Conservation (phyloP, 208 protist species). For the Leishmania mexicana region DNA sequence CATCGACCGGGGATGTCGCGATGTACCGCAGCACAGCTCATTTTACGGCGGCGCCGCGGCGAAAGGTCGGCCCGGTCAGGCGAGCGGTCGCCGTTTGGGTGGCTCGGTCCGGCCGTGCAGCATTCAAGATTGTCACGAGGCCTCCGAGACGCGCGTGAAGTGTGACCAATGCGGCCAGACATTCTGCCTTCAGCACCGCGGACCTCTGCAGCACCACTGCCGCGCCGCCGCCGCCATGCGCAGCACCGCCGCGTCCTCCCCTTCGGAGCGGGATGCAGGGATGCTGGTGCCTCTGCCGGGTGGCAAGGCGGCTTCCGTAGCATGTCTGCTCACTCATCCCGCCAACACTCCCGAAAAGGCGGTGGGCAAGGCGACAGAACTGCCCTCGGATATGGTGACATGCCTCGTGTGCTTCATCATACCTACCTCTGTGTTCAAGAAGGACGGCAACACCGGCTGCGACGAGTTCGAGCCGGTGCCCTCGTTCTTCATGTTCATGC, state of each 20-base stretch:
- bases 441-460: not conserved
- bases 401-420: conserved; percentile 59
- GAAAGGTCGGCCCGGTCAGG: not conserved
- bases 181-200: conserved; percentile 82
- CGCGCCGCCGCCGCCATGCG: conserved; percentile 15
- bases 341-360: conserved; percentile 63
- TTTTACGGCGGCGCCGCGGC: conserved; percentile 1
- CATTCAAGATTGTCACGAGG: conserved; percentile 44
- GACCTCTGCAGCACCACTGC: conserved; percentile 60
- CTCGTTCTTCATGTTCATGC: conserved; percentile 76
- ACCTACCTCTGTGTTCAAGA: conserved; percentile 10
- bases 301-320: conserved; percentile 24
- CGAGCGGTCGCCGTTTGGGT: conserved; percentile 25
- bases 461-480: conserved; percentile 42
- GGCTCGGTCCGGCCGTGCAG: conserved; percentile 42
- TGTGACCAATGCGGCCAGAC: conserved; percentile 67
- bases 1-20: conserved; percentile 73
- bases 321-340: conserved; percentile 37
- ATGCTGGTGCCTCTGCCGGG: conserved; percentile 11
- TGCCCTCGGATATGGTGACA: conserved; percentile 52
- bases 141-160: conserved; percentile 38
- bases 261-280: not conserved
- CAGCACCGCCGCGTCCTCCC: conserved; percentile 10
- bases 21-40: conserved; percentile 17
- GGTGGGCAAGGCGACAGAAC: conserved; percentile 65